Evolutionary conservation across 1,284 basidiomycete species (phyloP), one percentile per base, ranked within the genome.

Genomic region (Agaricales sp.): DNA sequence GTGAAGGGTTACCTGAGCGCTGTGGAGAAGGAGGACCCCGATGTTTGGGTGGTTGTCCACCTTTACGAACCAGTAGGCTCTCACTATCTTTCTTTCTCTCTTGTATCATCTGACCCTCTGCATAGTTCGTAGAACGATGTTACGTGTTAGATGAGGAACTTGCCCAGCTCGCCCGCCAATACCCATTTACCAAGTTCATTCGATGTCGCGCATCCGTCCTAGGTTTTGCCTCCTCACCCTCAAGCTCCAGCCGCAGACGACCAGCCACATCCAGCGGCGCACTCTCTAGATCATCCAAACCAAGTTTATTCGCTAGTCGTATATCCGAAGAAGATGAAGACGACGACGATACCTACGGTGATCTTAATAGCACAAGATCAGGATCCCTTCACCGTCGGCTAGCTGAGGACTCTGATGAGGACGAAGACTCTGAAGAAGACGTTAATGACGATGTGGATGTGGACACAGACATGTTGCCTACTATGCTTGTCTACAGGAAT

Each of bases 401-500:
- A 60, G n/a, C n/a, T 3, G 59, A 61, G 14, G 58, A 61, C 14
- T 61, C 63, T 11, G 61, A 53, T 12, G 67, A 71, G 3, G 66
- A 73, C 16, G 70, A 70, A 2, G 59, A 61, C 12, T 63, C 64
- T 3, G 63, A 64, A 1, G 63, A 66, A 1, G 67, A 53, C 21
- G 53, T 60, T 45, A 41, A 45, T 1, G 70, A 71, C 4, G 77
- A 78, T 43, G 75, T 76, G 44, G 62, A 73, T 23, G 81, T 87
- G 23, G 87, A 91, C 56, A 74, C 79, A 1, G 89, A 91, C 57
- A 78, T 92, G 68, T 71, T 92, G 4, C 89, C 90, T 0, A 92
- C 89, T 1, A 63, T 92, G 57, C 70, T 92, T 4, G 83, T 87
- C 3, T 92, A 92, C 59, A 82, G 82, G 12, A 79, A 75, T 50